Evolutionary conservation across 78 protist genomes (phyloP).

Genomic region (Anaeramoeba flamelloides): DNA sequence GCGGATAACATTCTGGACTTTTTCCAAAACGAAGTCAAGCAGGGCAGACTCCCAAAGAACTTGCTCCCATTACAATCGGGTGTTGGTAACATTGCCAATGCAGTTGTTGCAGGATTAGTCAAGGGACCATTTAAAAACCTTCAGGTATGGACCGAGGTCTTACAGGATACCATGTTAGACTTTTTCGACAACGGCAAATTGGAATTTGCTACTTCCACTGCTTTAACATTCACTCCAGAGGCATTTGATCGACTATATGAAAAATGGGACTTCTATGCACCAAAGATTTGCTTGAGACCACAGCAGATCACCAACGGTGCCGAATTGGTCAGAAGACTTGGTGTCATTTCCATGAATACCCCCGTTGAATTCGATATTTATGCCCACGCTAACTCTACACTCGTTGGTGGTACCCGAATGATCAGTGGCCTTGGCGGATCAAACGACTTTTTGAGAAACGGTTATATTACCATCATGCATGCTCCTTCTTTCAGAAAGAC

Average conservation of each 20-base stretch:
- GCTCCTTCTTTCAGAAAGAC: constrained; percentile 43
- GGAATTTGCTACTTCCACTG: too few species aligned
- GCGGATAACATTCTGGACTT: constrained; percentile 17
- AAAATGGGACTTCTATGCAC: constrained; percentile 35
- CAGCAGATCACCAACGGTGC: constrained; percentile 42
- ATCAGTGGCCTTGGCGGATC: constrained; percentile 52
- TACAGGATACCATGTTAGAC: constrained; percentile 14
- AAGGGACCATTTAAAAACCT: background rate
- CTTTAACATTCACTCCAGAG: background rate
- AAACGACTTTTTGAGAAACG: constrained; percentile 47
- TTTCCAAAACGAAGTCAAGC: background rate
- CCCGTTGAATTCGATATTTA: constrained; percentile 52
- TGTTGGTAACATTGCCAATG: constrained; percentile 22
- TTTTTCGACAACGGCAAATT: constrained; percentile 15
- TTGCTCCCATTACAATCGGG: constrained; percentile 14
- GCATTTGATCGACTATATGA: constrained; percentile 22
- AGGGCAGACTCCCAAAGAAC: constrained; percentile 12
- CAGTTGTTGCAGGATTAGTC: constrained; percentile 14
- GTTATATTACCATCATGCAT: constrained; percentile 37
- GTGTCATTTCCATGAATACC: constrained; percentile 47
- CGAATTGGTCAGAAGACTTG: constrained; percentile 33
- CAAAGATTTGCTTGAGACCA: constrained; percentile 35
- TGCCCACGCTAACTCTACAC: constrained; percentile 45
- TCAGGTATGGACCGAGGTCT: constrained; percentile 23
- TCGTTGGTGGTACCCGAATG: constrained; percentile 39